A percentile compares a stretch with the other conserved stretches of the same genome.
Evolutionary conservation across 495 filamentous ascomycete species (phyloP).

Genomic region (Bacidia rubella): DNA sequence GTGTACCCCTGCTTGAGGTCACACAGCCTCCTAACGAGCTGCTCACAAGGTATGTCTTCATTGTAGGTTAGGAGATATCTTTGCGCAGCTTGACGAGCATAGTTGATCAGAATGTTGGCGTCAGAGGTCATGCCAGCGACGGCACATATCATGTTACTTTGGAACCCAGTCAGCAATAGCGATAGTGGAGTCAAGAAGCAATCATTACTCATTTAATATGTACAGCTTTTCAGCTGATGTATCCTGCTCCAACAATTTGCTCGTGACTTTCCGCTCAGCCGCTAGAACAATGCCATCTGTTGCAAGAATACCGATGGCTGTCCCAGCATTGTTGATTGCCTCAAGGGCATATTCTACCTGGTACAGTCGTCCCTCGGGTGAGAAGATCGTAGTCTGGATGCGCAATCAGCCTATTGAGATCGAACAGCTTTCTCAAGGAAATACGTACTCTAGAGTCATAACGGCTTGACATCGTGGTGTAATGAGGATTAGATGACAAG

Average conservation of each 20-base stretch:
- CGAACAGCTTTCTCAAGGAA: slow-evolving; percentile 11
- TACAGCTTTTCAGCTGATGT: slow-evolving; percentile 99
- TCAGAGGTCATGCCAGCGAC: slow-evolving; percentile 99
- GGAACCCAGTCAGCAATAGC: slow-evolving; percentile 8
- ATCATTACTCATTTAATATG: slow-evolving; percentile 97
- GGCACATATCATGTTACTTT: slow-evolving; percentile 98
- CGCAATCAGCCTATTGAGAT: slow-evolving; percentile 27
- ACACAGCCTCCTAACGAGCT: slow-evolving; percentile 91
- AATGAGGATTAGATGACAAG: background rate
- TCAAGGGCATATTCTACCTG: slow-evolving; percentile 99
- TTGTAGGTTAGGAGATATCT: slow-evolving; percentile 97
- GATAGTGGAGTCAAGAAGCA: slow-evolving; percentile 18
- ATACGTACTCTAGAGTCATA: slow-evolving; percentile 86
- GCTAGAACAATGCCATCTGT: slow-evolving; percentile 97
- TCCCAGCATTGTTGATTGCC: slow-evolving; percentile 96
- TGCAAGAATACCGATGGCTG: slow-evolving; percentile 88
- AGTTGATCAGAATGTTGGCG: slow-evolving; percentile 99
- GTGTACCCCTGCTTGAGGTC: slow-evolving; percentile 99
- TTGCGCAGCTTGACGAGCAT: slow-evolving; percentile 90
- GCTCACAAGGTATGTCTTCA: slow-evolving; percentile 98
- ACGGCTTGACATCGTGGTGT: slow-evolving; percentile 73
- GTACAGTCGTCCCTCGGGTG: slow-evolving; percentile 93
- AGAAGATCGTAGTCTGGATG: slow-evolving; percentile 94
- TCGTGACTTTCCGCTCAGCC: slow-evolving; percentile 98
- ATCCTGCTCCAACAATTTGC: slow-evolving; percentile 97